Base-by-base conservation (phyloP, 345 rosid species). In the Eucalyptus coolabah region DNA sequence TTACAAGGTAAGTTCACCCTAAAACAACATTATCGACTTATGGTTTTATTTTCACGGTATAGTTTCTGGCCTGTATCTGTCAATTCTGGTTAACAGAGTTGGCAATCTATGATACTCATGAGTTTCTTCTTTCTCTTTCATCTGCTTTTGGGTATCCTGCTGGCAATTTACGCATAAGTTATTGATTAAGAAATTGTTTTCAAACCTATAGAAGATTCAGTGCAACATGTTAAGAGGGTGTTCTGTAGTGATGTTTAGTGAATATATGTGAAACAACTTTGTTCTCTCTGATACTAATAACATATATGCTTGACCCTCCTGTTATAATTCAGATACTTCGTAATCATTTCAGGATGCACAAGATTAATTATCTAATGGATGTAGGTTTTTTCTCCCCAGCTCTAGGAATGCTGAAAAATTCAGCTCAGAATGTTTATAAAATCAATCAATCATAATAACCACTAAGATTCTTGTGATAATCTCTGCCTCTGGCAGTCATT, bases 1-100 rank as follows among this genome's bases (percentile, higher is more conserved):
- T 93, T 96, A 89, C 98, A 95, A 94, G 96, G 98, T 96, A 85
- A 91, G 94, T 89, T 87, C 88, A 80, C 42, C 50, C 42, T 90
- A 59, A 45, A 83, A 56, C 80, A 65, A 26, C 85, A 89, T 42
- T 54, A 77, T 50, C 34, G 32, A 51, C 53, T 24, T 77, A 40
- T 21, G 30, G 83, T 77, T 77, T 77, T 77, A 77, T 77, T 21
- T 40, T 77, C 85, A 77, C 2, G 47, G 47, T 77, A 77, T 77
- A 21, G 44, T 77, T 77, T 77, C 85, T 77, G 85, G 85, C 85
- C 44, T 40, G 44, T 77, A 77, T 23, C 30, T 40, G 85, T 77
- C 85, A 40, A 40, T 44, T 44, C 44, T 77, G 85, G 47, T 44
- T 40, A 40, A 72, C 45, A 37, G 82, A 10, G 82, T 37, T 72